A percentile compares a stretch with the other conserved stretches of the same genome.
These are phyloP conservation scores for Camelina sativa DNA, from an alignment of 345 rosid species.

Conservation along the genomic window DNA sequence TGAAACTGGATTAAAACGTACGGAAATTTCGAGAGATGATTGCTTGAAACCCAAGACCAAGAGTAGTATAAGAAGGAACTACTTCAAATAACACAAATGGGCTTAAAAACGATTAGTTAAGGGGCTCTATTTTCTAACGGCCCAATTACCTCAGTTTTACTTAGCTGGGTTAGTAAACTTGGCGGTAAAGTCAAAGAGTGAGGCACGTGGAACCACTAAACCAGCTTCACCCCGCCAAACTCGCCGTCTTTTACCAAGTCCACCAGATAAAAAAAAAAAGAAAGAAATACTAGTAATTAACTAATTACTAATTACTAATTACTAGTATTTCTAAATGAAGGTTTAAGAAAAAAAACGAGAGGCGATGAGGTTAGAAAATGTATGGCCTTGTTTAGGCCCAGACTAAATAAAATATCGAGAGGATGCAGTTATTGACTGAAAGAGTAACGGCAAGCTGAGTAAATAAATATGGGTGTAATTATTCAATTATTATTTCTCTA, in stretches of 20 bases:
- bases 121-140: not conserved
- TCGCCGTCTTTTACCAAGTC: constrained; percentile 41
- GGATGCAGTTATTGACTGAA: constrained; percentile 30
- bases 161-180: constrained; percentile 22
- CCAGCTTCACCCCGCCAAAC: constrained; percentile 26
- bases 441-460: constrained; percentile 27
- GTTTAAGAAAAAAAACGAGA: not conserved
- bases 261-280: not conserved
- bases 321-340: not conserved
- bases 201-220: constrained; percentile 21
- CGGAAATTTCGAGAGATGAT: no score
- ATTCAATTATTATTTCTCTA: not conserved
- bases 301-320: no score
- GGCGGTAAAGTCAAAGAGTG: constrained; percentile 30
- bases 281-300: no score
- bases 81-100: no score
- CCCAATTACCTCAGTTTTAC: not conserved
- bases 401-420: not conserved
- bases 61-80: no score
- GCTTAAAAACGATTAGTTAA: no score
- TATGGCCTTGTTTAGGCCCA: not conserved
- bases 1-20: no score
- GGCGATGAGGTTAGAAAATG: not conserved
- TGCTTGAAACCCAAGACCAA: no score
- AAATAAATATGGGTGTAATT: constrained; percentile 18